A percentile compares a stretch with the other conserved stretches of the same genome.
Conservation (phyloP, 441 rosid species). For the Hura crepitans region DNA sequence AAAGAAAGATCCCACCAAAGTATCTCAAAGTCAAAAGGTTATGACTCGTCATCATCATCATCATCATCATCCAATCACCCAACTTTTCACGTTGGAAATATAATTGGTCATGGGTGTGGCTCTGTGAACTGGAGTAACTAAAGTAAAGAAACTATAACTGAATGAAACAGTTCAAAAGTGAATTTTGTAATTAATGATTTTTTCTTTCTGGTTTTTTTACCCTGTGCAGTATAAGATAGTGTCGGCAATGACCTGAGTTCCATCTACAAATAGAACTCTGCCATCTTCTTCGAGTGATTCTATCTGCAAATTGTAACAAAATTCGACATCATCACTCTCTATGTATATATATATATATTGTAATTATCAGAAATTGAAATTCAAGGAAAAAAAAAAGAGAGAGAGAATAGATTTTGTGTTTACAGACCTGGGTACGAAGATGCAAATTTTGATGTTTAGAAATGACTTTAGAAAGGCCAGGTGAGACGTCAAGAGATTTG, state of each 20-base stretch:
- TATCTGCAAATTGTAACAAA: slow-evolving; percentile 39
- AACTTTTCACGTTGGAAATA: slow-evolving; percentile 11
- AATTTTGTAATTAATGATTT: too few relatives aligned
- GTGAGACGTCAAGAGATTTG: slow-evolving; percentile 47
- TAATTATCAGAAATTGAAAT: too few relatives aligned
- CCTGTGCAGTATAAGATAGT: slow-evolving; percentile 84
- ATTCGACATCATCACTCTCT: too few relatives aligned
- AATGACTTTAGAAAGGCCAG: slow-evolving; percentile 77
- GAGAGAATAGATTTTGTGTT: too few relatives aligned
- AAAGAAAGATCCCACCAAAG: slow-evolving; percentile 16
- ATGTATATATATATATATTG: too few relatives aligned
- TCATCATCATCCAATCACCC: slow-evolving; percentile 29
- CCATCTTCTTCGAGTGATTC: slow-evolving; percentile 64
- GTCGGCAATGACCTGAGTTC: slow-evolving; percentile 57
- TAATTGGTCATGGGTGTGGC: not conserved
- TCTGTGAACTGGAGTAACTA: too few relatives aligned
- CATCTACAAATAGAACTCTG: slow-evolving; percentile 50
- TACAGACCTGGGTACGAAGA: slow-evolving; percentile 57
- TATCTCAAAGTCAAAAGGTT: slow-evolving; percentile 1
- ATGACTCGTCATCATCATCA: slow-evolving; percentile 21
- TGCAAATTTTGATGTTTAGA: slow-evolving; percentile 55
- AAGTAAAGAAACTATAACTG: too few relatives aligned
- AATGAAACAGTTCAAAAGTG: too few relatives aligned
- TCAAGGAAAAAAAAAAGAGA: too few relatives aligned
- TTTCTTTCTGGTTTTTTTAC: slow-evolving; percentile 30